Evolutionary conservation across 2,329 filamentous ascomycete genomes (phyloP).

Genomic region (Fusarium sp.): DNA sequence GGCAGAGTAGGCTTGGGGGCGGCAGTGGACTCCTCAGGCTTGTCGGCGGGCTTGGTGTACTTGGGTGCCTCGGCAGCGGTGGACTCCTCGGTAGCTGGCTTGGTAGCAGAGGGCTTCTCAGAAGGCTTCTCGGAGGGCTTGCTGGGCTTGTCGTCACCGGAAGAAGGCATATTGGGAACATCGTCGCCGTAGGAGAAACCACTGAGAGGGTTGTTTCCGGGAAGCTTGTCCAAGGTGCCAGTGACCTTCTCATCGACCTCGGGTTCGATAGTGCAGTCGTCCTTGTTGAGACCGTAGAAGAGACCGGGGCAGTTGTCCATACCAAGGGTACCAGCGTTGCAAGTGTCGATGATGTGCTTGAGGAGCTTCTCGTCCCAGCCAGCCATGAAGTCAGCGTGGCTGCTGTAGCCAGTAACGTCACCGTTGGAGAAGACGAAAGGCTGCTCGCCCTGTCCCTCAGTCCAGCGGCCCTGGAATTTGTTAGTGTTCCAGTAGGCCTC

Average conservation of each 20-base stretch:
- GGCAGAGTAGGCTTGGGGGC: constrained; percentile 16
- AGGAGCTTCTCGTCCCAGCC: constrained; percentile 75
- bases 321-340: constrained; percentile 67
- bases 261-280: constrained; percentile 62
- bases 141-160: constrained; percentile 20
- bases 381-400: constrained; percentile 78
- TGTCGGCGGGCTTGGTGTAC: constrained; percentile 20
- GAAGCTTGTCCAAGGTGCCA: constrained; percentile 60
- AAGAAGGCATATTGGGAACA: constrained; percentile 6
- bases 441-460: constrained; percentile 63
- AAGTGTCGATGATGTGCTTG: constrained; percentile 74
- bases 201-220: constrained; percentile 66
- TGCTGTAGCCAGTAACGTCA: constrained; percentile 75
- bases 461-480: constrained; percentile 63
- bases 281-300: constrained; percentile 62
- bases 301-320: constrained; percentile 73
- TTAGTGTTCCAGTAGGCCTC: constrained; percentile 71
- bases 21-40: constrained; percentile 13
- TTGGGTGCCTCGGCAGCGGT: constrained; percentile 19
- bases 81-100: constrained; percentile 20
- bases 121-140: constrained; percentile 16
- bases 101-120: constrained; percentile 11
- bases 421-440: constrained; percentile 77
- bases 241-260: constrained; percentile 59
- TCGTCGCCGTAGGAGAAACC: constrained; percentile 60